Base-by-base conservation (phyloP, 352 stramenopile genomes). In the Pythium periplocum region DNA sequence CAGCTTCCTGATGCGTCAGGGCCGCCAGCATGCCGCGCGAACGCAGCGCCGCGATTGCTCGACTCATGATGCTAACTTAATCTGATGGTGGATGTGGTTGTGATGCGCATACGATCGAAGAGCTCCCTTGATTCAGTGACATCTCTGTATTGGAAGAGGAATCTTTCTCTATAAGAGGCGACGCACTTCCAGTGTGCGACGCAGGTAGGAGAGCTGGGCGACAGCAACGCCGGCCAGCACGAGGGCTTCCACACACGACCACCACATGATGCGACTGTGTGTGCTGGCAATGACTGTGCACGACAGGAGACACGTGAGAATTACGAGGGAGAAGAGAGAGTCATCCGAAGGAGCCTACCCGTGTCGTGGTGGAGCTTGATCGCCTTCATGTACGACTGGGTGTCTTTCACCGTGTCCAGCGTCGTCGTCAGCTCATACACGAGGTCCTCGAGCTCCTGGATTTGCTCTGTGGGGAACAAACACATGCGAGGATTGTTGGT, bases 371-470 rank as follows among this genome's bases (percentile, higher is more conserved):
- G 70, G 57, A 74, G 75, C n/a, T 79, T 86, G 61, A 93, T 91
- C 40, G 79, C 66, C 66, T 92, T 92, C 80, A 95, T 90, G 69
- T 83, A 95, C 39, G 78, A 71, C 50, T 95, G 82, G 4, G 82
- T 90, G 62, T 95, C 84, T 57, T 92, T 95, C 47, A 95, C 84
- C 0, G 80, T 90, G 65, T 95, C 84, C 40, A 95, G 68, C 40
- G 81, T 85, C 60, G 87, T 73, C n/a, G 77, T 83, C 38, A 95
- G 67, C 62, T 95, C 82, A 58, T 90, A 92, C 46, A 95, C 84
- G 45, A 94, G 68, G 40, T 95, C 83, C 59, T 95, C 84, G 40
- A 95, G 65, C 35, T 91, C 83, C 53, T 91, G 84, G 40, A 90
- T 78, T 80, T 95, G 84, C 49, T 91, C 84, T 94, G 46, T 31